These are phyloP conservation scores for Lanmaoa pseudosensibilis DNA, from an alignment of 768 basidiomycete species.

Conservation along the genomic window DNA sequence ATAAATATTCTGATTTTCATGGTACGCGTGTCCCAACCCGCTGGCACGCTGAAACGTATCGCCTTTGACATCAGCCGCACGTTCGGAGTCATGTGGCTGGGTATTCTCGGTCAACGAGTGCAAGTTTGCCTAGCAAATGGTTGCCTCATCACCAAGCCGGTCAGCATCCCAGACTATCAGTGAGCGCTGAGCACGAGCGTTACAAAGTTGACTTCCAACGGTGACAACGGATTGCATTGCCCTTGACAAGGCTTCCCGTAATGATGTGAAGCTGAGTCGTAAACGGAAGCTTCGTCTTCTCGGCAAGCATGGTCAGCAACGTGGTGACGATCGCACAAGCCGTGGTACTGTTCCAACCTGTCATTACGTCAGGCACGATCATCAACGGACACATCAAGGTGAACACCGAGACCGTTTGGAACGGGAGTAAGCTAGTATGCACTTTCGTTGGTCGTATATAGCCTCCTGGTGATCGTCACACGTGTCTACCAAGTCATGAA, in stretches of 20 bases:
- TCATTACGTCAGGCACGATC: not conserved
- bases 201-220: not conserved
- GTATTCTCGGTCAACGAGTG: not conserved
- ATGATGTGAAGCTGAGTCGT: not conserved
- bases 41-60: not conserved
- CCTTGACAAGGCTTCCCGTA: constrained; percentile 1
- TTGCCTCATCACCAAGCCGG: not conserved
- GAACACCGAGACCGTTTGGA: not conserved
- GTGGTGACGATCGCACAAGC: not conserved
- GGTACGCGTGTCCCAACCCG: not conserved
- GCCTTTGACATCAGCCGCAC: not conserved
- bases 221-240: not conserved
- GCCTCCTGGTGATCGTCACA: not conserved
- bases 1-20: not conserved
- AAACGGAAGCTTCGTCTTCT: not conserved
- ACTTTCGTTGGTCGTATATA: not conserved
- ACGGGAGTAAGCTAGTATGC: not conserved
- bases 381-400: constrained; percentile 2
- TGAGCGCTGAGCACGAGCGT: not conserved
- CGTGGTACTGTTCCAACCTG: not conserved
- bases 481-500: not conserved
- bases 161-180: not conserved
- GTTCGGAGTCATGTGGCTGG: not conserved
- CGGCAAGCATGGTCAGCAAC: not conserved
- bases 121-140: not conserved